Percentiles rank a stretch among this genome's conserved stretches.
phyloP scores from a whole-genome alignment of 495 filamentous ascomycete genomes.

The Lasiosphaeria miniovina region DNA sequence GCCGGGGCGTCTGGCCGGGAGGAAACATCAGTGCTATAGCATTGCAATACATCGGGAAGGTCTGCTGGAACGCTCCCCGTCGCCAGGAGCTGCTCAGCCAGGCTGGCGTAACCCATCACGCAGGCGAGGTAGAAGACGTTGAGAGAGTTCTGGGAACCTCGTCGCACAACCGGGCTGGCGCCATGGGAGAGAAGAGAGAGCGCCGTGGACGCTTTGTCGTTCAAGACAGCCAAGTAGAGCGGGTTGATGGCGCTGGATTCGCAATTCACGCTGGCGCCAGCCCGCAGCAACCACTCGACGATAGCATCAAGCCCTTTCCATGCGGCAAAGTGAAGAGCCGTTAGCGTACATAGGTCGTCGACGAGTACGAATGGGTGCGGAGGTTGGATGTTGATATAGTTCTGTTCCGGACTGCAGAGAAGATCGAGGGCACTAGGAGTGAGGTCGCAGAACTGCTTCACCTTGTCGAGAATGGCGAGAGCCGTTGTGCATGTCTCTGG shows the following conservation, averaged over 20 bases:
- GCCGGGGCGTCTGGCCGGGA: too few relatives aligned
- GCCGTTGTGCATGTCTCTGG: neutral
- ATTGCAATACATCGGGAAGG: neutral
- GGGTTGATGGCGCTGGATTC: neutral
- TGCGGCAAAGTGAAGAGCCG: neutral
- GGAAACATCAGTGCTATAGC: too few relatives aligned
- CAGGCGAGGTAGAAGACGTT: constrained; percentile 1
- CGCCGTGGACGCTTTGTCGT: neutral
- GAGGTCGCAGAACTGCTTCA: neutral
- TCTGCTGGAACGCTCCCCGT: neutral
- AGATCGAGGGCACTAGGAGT: neutral
- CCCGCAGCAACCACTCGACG: neutral
- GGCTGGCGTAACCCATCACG: neutral
- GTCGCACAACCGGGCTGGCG: constrained; percentile 2
- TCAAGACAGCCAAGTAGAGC: neutral
- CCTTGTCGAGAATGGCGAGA: neutral
- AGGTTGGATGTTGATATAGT: neutral
- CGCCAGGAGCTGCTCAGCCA: neutral
- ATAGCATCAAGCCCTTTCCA: neutral
- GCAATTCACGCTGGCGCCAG: neutral
- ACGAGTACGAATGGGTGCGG: neutral
- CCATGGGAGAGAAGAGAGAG: constrained; percentile 3
- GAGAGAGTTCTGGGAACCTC: neutral
- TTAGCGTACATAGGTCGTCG: neutral
- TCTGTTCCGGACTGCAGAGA: neutral